phyloP scores from a whole-genome alignment of 345 rosid genomes.

The Ceriops decandra region DNA sequence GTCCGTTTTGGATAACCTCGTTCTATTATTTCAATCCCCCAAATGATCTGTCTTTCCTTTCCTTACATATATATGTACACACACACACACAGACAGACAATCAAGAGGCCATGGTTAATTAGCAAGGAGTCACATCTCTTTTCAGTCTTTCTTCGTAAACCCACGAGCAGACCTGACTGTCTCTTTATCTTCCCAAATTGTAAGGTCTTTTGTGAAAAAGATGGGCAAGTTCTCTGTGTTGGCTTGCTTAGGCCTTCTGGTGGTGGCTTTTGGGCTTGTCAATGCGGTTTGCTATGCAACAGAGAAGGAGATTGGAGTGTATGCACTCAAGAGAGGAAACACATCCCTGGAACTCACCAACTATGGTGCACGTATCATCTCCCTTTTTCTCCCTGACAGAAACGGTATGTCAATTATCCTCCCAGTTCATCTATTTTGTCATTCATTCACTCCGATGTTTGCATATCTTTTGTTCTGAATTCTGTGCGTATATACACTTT shows the following conservation, averaged over 20 bases:
- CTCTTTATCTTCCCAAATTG: no score
- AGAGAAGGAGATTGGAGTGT: slow-evolving; percentile 35
- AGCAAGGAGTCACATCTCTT: no score
- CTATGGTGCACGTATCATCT: slow-evolving; percentile 80
- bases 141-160: no score
- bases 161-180: no score
- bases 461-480: background rate
- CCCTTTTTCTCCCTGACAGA: slow-evolving; percentile 72
- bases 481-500: background rate
- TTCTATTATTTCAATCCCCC: no score
- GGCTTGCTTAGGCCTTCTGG: background rate
- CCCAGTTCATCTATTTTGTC: background rate
- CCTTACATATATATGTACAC: no score
- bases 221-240: slow-evolving; percentile 9
- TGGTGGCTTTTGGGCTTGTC: background rate
- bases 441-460: background rate
- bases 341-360: slow-evolving; percentile 61
- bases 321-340: slow-evolving; percentile 71
- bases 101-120: no score
- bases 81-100: no score
- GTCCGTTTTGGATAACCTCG: no score
- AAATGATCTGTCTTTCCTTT: no score
- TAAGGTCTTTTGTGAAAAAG: background rate
- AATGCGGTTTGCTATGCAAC: background rate
- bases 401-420: slow-evolving; percentile 43